Base-by-base conservation (phyloP, 1,284 basidiomycete species). In the Cutaneotrichosporon curvatum region DNA sequence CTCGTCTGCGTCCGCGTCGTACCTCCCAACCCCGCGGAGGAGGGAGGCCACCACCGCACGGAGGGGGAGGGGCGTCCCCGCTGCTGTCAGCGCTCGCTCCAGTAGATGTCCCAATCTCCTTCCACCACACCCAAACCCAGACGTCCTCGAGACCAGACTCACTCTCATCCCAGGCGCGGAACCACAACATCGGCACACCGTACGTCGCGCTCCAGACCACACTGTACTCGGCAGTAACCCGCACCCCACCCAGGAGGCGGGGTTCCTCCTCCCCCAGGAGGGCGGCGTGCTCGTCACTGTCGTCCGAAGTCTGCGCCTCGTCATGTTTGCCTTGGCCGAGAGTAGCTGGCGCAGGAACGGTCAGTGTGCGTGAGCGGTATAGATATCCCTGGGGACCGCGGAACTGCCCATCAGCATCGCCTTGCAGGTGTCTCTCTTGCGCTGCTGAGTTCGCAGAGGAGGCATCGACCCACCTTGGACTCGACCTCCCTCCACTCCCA, bases 111-210 rank as follows among this genome's bases (percentile, higher is more conserved):
- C 22, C 40, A 15, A 20, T 12, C 15, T 5, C 32, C 22, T 25
- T 31, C n/a, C 22, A n/a, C 31, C 28, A 32, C 3, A 8, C 40
- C 28, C 40, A n/a, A 25, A 14, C 38, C 37, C 9, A 30, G 32
- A 19, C 15, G 6, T 15, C 14, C 12, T 12, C 11, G 10, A 14
- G 6, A 3, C 8, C 18, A 3, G 22, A 60, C 63, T 60, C 52
- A 66, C 63, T 44, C 35, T 51, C 46, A 42, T 64, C 58, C 58
- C 58, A 66, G 2, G 55, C 62, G 19, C 49, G 43, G 20, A 66
- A 42, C 35, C 60, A 61, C 19, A 63, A 57, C 51, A 60, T 57
- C 21, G 62, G 60, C 11, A 60, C 57, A 37, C 47, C 40, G 37
- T 63, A 63, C 4, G 56, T 63, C 41, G 50, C 52, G 2, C 58